Evolutionary conservation across 2,329 filamentous ascomycete genomes (phyloP).

Genomic region (Akanthomyces uredinophilus): DNA sequence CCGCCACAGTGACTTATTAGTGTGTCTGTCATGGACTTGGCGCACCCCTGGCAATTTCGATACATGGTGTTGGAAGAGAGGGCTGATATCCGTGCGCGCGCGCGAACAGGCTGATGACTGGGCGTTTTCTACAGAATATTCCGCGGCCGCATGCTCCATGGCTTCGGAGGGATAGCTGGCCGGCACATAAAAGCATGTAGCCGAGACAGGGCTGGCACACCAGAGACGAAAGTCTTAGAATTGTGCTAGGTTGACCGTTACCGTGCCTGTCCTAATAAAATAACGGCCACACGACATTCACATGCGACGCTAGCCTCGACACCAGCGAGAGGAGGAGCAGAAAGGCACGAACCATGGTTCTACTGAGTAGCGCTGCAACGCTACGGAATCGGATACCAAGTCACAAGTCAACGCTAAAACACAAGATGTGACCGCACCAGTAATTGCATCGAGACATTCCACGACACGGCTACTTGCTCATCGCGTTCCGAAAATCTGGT

Average conservation of each 20-base stretch:
- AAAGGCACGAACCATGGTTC: not conserved
- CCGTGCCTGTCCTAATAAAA: not conserved
- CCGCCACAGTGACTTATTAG: not conserved
- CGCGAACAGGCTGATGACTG: too few relatives aligned
- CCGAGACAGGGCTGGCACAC: not conserved
- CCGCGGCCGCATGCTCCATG: not conserved
- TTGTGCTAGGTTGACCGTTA: not conserved
- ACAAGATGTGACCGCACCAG: not conserved
- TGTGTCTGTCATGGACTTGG: not conserved
- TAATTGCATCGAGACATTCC: not conserved
- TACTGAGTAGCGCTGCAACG: not conserved
- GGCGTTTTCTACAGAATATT: not conserved
- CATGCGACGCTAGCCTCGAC: not conserved
- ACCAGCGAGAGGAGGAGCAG: not conserved
- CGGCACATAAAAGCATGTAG: not conserved
- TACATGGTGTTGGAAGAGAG: not conserved
- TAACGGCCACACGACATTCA: not conserved
- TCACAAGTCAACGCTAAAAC: too few relatives aligned
- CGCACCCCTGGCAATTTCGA: not conserved
- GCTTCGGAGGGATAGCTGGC: not conserved
- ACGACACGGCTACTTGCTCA: too few relatives aligned
- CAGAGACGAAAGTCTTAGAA: not conserved
- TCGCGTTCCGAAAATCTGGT: not conserved
- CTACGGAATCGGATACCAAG: not conserved
- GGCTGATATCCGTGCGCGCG: conserved; percentile 3